Percentiles rank a stretch among this genome's conserved stretches.
Evolutionary conservation across 805 yeast genomes (phyloP).

Genomic region (Danielia reshetovae): DNA sequence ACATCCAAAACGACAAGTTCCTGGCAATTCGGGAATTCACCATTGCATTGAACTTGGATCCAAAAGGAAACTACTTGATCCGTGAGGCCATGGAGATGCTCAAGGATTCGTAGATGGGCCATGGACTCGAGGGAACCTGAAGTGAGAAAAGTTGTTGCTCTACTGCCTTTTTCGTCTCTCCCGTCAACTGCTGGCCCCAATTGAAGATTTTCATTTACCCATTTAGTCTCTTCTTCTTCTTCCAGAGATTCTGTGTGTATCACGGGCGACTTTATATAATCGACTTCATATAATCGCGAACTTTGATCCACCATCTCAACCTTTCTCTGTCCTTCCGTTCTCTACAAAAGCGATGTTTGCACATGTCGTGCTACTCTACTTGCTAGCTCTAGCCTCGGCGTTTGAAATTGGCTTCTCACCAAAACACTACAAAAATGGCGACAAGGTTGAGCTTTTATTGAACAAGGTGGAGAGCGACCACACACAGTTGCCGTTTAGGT

Average conservation of each 20-base stretch:
- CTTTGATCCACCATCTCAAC: no score
- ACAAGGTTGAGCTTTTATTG: conserved; percentile 63
- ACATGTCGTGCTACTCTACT: conserved; percentile 5
- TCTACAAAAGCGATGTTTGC: conserved; percentile 7
- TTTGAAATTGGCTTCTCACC: conserved; percentile 25
- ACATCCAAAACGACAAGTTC: conserved; percentile 64
- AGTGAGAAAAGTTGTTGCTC: no score
- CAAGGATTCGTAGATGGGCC: no score
- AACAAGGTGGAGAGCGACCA: conserved; percentile 76
- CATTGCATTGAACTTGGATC: conserved; percentile 84
- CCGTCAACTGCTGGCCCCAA: no score
- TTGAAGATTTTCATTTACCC: no score
- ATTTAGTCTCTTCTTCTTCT: no score
- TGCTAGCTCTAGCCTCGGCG: conserved; percentile 7
- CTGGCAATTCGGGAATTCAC: conserved; percentile 85
- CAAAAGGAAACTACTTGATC: conserved; percentile 83
- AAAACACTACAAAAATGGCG: conserved; percentile 44
- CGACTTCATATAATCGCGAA: no score
- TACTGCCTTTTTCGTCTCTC: no score
- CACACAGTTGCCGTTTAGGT: conserved; percentile 74
- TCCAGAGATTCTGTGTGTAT: no score
- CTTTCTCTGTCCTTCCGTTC: not conserved
- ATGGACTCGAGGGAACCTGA: no score
- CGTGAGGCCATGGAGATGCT: conserved; percentile 73
- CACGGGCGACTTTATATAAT: no score